Evolutionary conservation across 108 stramenopile genomes (phyloP).

Genomic region (Asterionellopsis glacialis): DNA sequence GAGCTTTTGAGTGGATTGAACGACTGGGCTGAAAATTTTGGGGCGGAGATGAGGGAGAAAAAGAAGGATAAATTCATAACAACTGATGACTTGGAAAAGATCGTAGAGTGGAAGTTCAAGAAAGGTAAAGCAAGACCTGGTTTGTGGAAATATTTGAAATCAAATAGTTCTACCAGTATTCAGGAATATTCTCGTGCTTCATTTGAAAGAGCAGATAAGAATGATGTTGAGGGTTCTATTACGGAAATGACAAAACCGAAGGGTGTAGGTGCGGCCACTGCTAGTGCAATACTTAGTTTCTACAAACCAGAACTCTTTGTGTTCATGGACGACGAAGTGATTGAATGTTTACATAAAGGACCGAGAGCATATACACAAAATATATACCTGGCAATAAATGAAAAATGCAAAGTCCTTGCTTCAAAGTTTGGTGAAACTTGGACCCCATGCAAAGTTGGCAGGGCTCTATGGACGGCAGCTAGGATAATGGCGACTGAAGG

Average conservation of each 20-base stretch:
- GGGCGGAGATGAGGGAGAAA: neutral
- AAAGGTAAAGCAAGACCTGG: constrained; percentile 70
- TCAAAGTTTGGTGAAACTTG: constrained; percentile 30
- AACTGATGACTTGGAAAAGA: constrained; percentile 46
- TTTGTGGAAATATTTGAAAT: constrained; percentile 31
- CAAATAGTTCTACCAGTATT: constrained; percentile 44
- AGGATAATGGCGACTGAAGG: constrained; percentile 19
- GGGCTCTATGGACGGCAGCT: constrained; percentile 64
- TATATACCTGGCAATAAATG: constrained; percentile 49
- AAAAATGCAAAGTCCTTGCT: constrained; percentile 36
- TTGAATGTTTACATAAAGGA: constrained; percentile 59
- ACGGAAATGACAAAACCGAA: constrained; percentile 38
- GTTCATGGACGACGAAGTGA: constrained; percentile 86
- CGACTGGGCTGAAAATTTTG: constrained; percentile 8
- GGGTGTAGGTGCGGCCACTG: constrained; percentile 72
- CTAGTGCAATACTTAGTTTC: constrained; percentile 55
- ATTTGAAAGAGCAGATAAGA: constrained; percentile 21
- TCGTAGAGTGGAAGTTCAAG: constrained; percentile 75
- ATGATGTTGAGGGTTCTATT: constrained; percentile 22
- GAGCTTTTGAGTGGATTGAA: constrained; percentile 23
- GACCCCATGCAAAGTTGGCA: constrained; percentile 55
- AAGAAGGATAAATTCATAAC: constrained; percentile 21
- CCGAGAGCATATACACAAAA: constrained; percentile 58
- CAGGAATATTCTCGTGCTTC: constrained; percentile 19
- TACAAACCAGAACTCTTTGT: constrained; percentile 51